These are phyloP conservation scores for Pseudocercospora macadamiae DNA, from an alignment of 2,329 filamentous ascomycete genomes.

Conservation along the genomic window DNA sequence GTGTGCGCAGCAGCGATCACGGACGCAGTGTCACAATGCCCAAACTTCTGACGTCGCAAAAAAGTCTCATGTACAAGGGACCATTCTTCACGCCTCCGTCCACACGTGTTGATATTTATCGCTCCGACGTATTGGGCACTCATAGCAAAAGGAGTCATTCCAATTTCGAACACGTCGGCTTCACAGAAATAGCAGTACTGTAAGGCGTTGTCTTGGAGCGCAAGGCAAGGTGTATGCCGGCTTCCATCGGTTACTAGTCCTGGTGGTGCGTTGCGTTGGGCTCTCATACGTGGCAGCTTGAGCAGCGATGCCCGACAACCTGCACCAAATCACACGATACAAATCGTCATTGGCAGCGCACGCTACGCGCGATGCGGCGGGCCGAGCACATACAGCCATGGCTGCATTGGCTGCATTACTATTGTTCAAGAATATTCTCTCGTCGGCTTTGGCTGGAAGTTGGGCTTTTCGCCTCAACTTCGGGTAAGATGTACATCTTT, in stretches of 20 bases:
- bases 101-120: not conserved
- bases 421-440: not conserved
- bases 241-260: slow-evolving; percentile 3
- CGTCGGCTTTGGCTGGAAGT: too few species aligned
- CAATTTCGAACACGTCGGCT: too few species aligned
- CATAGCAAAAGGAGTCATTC: not conserved
- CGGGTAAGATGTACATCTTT: too few species aligned
- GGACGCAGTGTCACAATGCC: slow-evolving; percentile 3
- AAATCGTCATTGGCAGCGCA: slow-evolving; percentile 9
- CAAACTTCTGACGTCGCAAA: not conserved
- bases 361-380: not conserved
- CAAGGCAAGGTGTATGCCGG: slow-evolving; percentile 1
- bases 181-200: not conserved
- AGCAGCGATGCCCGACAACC: too few species aligned
- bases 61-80: too few species aligned
- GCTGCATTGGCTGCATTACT: not conserved
- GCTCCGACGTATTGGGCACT: not conserved
- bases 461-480: too few species aligned
- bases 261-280: too few species aligned
- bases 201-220: too few species aligned
- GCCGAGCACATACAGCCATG: not conserved
- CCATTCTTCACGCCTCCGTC: not conserved
- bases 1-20: too few species aligned
- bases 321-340: too few species aligned
- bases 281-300: too few species aligned